Evolutionary conservation across 345 rosid genomes (phyloP).

Genomic region (Gossypium longicalyx): DNA sequence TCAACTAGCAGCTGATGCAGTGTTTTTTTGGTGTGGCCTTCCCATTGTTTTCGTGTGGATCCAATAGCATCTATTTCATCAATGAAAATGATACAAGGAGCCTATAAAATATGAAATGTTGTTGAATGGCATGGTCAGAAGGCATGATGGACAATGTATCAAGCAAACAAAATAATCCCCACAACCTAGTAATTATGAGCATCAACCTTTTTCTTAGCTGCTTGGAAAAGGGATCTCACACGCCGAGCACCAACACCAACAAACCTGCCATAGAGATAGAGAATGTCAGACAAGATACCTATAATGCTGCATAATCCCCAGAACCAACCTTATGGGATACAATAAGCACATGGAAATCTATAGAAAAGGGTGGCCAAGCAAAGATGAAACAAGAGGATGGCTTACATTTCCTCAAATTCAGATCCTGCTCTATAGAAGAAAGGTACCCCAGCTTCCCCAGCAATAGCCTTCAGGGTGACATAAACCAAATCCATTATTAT

Average conservation of each 20-base stretch:
- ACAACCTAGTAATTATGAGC: background rate
- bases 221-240: slow-evolving; percentile 16
- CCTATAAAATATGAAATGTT: slow-evolving; percentile 21
- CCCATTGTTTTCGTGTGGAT: slow-evolving; percentile 96
- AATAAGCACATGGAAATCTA: background rate
- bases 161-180: background rate
- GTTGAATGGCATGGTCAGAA: background rate
- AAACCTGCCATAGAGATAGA: slow-evolving; percentile 57
- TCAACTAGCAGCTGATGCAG: slow-evolving; percentile 95
- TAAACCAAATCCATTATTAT: slow-evolving; percentile 5
- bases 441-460: slow-evolving; percentile 99
- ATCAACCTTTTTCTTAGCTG: slow-evolving; percentile 16
- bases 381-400: slow-evolving; percentile 5
- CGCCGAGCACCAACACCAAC: slow-evolving; percentile 60
- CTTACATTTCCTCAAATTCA: slow-evolving; percentile 99
- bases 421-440: slow-evolving; percentile 99
- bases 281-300: slow-evolving; percentile 12
- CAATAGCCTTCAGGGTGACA: slow-evolving; percentile 72
- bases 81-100: slow-evolving; percentile 95
- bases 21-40: slow-evolving; percentile 99
- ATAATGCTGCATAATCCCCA: background rate
- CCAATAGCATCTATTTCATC: slow-evolving; percentile 99
- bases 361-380: slow-evolving; percentile 4
- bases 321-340: slow-evolving; percentile 8
- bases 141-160: background rate